phyloP scores from a whole-genome alignment of 164 flowering plant genomes.

The Aristolochia fimbriata region DNA sequence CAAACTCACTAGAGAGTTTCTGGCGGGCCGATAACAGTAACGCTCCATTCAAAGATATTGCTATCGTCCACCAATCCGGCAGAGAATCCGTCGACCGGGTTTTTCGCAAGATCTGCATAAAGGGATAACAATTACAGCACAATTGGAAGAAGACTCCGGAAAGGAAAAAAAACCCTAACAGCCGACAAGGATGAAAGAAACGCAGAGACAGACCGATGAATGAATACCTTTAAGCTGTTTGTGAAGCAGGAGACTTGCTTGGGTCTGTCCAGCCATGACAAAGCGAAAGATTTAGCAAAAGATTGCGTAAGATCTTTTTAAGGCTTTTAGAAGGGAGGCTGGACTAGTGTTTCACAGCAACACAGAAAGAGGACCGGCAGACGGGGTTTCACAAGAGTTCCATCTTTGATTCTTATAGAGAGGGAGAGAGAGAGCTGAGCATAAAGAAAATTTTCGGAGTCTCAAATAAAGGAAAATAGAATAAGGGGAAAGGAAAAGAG shows the following conservation, averaged over 20 bases:
- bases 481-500: no score
- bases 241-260: conserved; percentile 66
- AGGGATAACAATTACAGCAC: neutral
- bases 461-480: no score
- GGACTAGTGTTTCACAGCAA: neutral
- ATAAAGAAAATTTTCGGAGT: neutral
- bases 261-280: conserved; percentile 25
- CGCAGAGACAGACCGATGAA: neutral
- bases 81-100: conserved; percentile 83
- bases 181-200: neutral
- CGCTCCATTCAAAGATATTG: conserved; percentile 77
- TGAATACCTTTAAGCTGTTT: conserved; percentile 60
- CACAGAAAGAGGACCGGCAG: neutral
- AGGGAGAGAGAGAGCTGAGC: no score
- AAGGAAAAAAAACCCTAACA: neutral
- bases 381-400: neutral
- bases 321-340: neutral
- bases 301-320: neutral
- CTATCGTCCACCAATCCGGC: conserved; percentile 69
- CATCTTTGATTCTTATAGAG: no score
- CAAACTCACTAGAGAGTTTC: conserved; percentile 44
- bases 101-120: conserved; percentile 45
- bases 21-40: conserved; percentile 75
- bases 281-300: neutral
- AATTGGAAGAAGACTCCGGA: neutral